phyloP scores from a whole-genome alignment of 192 early-diverging fungal species.

The Coemansia sp. region DNA sequence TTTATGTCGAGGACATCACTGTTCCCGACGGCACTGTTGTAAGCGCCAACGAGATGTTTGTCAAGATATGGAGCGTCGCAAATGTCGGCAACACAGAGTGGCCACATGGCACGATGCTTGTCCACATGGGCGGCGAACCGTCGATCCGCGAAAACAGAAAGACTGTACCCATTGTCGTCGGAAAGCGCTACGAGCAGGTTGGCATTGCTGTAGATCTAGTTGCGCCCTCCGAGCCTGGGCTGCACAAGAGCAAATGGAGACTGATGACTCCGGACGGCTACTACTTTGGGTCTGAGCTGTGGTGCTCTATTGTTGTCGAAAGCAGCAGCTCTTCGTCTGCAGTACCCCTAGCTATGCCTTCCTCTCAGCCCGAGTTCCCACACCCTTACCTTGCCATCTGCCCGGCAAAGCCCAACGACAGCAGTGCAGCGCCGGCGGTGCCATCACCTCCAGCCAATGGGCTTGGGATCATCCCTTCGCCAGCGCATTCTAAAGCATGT shows the following conservation, averaged over 20 bases:
- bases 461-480: not conserved
- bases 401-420: not conserved
- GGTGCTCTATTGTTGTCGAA: conserved; percentile 66
- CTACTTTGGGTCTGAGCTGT: conserved; percentile 66
- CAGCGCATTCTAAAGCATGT: not conserved
- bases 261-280: conserved; percentile 59
- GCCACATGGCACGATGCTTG: conserved; percentile 61
- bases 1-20: conserved; percentile 69
- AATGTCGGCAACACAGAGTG: conserved; percentile 63
- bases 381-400: not conserved
- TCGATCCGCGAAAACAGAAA: conserved; percentile 51
- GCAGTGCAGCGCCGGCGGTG: not conserved
- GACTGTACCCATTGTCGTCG: conserved; percentile 47
- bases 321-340: not conserved
- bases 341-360: not conserved
- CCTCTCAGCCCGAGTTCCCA: not conserved
- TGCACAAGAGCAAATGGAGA: conserved; percentile 65
- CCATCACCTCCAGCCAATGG: not conserved
- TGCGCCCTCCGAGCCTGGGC: conserved; percentile 61
- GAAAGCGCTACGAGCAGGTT: conserved; percentile 56
- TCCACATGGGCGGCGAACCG: conserved; percentile 58
- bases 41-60: conserved; percentile 57
- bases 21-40: conserved; percentile 64
- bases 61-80: conserved; percentile 71
- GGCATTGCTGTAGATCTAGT: conserved; percentile 65